Percentiles rank a stretch among this genome's conserved stretches.
These are phyloP conservation scores for Tuber calosporum DNA, from an alignment of 495 filamentous ascomycete species.

Conservation along the genomic window DNA sequence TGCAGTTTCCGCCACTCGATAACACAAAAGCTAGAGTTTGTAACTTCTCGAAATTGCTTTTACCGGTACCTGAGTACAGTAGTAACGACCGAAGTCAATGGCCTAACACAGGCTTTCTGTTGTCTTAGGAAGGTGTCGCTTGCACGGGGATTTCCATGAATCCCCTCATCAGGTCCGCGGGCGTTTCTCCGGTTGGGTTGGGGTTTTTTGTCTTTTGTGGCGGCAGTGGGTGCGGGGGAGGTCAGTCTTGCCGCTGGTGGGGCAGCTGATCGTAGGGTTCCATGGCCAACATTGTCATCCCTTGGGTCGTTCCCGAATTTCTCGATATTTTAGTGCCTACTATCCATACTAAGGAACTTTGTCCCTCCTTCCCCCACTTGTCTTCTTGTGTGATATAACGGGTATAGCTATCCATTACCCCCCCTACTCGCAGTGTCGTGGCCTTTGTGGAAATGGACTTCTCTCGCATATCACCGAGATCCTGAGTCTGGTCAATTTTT, in stretches of 20 bases:
- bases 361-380: neutral
- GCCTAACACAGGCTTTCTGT: neutral
- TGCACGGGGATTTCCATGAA: neutral
- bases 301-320: no score
- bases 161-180: neutral
- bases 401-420: neutral
- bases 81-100: no score
- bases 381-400: neutral
- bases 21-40: neutral
- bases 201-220: neutral
- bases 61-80: neutral
- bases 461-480: no score
- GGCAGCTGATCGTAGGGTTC: neutral
- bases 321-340: no score
- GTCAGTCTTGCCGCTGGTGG: neutral
- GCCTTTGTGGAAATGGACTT: no score
- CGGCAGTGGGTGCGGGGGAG: neutral
- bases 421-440: no score
- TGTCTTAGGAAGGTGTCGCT: neutral
- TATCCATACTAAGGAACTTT: no score
- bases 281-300: neutral
- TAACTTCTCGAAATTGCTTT: neutral
- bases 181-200: neutral
- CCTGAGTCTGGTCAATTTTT: no score
- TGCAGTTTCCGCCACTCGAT: no score